These are phyloP conservation scores for Ramularia endophylla DNA, from an alignment of 2,329 filamentous ascomycete genomes.

Conservation along the genomic window DNA sequence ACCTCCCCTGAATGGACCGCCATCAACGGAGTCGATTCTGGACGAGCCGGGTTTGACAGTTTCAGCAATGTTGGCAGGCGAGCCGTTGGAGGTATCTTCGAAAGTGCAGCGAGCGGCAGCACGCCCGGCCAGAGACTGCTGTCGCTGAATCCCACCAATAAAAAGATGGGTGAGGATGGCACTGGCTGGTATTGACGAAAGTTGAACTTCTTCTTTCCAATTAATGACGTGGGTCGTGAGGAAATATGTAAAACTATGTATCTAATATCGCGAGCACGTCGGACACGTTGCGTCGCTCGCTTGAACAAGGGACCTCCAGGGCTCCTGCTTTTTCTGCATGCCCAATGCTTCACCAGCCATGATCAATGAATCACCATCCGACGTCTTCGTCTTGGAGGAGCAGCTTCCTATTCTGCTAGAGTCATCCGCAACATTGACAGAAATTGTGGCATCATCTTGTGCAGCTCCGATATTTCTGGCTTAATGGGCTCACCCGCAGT, in stretches of 20 bases:
- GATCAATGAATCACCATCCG: no score
- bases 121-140: constrained; percentile 54
- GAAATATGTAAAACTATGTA: no score
- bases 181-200: constrained; percentile 47
- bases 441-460: constrained; percentile 31
- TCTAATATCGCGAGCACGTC: no score
- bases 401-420: no score
- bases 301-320: no score
- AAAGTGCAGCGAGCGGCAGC: constrained; percentile 48
- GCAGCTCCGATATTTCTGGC: constrained; percentile 29
- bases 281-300: no score
- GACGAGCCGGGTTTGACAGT: constrained; percentile 43
- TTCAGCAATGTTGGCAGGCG: constrained; percentile 49
- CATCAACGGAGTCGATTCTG: constrained; percentile 38
- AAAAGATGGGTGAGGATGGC: constrained; percentile 50
- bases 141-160: constrained; percentile 52
- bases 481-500: constrained; percentile 34
- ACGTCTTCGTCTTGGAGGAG: no score
- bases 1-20: constrained; percentile 51
- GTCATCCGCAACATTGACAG: constrained; percentile 32
- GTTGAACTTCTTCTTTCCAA: no score
- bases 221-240: no score
- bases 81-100: constrained; percentile 55
- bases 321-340: no score
- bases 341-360: no score